Base-by-base conservation (phyloP, 176 grass and related monocot genomes). In the Panicum miliaceum region DNA sequence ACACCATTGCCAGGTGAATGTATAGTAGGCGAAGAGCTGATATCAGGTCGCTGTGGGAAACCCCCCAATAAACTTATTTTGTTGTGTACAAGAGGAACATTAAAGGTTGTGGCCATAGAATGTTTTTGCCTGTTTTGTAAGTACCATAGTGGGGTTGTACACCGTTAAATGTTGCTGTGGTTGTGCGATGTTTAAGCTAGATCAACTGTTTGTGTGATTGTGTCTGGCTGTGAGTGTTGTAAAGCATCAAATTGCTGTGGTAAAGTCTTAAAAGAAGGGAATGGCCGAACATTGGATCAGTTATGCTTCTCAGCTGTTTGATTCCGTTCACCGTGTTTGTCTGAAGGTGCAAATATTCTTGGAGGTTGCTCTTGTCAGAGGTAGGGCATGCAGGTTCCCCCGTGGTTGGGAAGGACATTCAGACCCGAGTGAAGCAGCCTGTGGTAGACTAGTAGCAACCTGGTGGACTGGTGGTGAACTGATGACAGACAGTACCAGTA, bases 61-160 rank as follows among this genome's bases (percentile, higher is more conserved):
- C 20, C 41, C 20, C 27, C 83, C 1, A 35, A 52, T 41, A 38
- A 77, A 52, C 37, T 36, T 54, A 19, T 22, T 54, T 75, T 75
- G 76, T 68, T 50, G 57, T 80, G 66, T 64, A 78, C 59, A 69
- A 75, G 76, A 52, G 27, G 69, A 73, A 81, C 27, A 53, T 76
- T 26, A 60, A 79, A 38, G 68, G 29, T 62, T 85, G 71, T 68
- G 64, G 41, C 50, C 77, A 69, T 62, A 85, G 54, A 70, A 71
- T 64, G 76, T 59, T 41, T 23, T 85, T 76, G 15, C n/a, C 59
- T 64, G 14, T 80, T 80, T 42, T 89, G 78, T 77, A 69, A 82
- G 60, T 85, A 71, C 26, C 35, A 81, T 42, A 62, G 38, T 15
- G 64, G 40, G 65, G 35, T 27, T 84, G 52, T 74, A 74, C 71